A percentile compares a stretch with the other conserved stretches of the same genome.
phyloP scores from a whole-genome alignment of 495 filamentous ascomycete genomes.

The Aspergillus sparsus region DNA sequence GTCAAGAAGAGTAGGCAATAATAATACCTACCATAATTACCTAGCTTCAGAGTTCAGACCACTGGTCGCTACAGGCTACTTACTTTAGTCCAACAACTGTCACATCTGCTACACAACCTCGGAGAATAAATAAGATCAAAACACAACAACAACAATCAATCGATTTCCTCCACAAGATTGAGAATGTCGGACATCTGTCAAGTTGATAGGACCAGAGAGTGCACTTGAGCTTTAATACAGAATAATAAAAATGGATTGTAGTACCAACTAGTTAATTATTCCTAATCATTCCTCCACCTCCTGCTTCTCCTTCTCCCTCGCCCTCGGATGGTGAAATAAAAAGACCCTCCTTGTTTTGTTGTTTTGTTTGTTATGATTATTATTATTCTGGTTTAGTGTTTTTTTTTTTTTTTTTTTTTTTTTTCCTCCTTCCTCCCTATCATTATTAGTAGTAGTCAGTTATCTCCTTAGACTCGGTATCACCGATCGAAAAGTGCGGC shows the following conservation, averaged over 20 bases:
- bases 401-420: background rate
- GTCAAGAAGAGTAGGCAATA: background rate
- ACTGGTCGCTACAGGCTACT: background rate
- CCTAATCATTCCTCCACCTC: too few species aligned
- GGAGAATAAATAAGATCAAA: background rate
- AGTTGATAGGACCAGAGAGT: too few species aligned
- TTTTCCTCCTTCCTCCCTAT: background rate
- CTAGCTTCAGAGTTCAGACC: background rate
- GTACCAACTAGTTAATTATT: too few species aligned
- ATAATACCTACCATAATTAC: background rate
- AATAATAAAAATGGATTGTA: too few species aligned
- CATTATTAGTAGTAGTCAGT: background rate
- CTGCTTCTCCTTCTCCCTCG: too few species aligned
- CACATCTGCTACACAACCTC: background rate
- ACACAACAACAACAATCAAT: background rate
- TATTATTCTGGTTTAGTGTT: background rate
- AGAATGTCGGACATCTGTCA: background rate
- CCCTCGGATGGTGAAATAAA: background rate
- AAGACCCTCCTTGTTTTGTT: background rate
- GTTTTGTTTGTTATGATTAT: background rate
- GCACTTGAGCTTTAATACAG: too few species aligned
- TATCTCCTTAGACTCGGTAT: conserved; percentile 1
- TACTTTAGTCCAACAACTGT: background rate
- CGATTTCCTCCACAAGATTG: background rate
- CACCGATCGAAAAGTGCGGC: conserved; percentile 15